Evolutionary conservation across 768 basidiomycete species (phyloP).

Genomic region (Naganishia kalamii): DNA sequence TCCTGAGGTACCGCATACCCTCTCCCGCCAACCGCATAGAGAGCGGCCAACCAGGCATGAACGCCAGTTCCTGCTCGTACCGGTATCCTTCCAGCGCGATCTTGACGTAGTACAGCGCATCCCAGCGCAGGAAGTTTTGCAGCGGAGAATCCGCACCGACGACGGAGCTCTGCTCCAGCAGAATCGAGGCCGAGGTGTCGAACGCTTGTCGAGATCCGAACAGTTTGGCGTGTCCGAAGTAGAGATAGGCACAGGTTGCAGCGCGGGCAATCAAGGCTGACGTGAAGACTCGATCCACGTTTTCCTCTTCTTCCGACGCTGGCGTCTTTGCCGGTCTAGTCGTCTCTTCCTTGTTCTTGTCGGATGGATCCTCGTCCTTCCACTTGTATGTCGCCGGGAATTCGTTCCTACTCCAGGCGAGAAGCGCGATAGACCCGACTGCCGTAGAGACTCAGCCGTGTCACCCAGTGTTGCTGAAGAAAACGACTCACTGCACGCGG

Average conservation of each 20-base stretch:
- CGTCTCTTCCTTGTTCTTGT: conserved; percentile 14
- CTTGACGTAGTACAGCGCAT: conserved; percentile 69
- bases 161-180: background rate
- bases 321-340: background rate
- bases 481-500: conserved; percentile 41
- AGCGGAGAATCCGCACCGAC: background rate
- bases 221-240: background rate
- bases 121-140: conserved; percentile 67
- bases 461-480: background rate
- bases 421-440: conserved; percentile 1
- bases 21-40: conserved; percentile 50
- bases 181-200: conserved; percentile 11
- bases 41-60: conserved; percentile 64
- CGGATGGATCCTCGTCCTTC: conserved; percentile 23
- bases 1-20: conserved; percentile 8
- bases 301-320: background rate
- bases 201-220: background rate
- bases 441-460: background rate
- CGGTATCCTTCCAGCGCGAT: conserved; percentile 58
- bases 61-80: conserved; percentile 82
- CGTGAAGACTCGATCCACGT: background rate
- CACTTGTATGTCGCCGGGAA: conserved; percentile 13
- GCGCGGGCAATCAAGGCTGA: background rate
- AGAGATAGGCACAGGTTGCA: conserved; percentile 7
- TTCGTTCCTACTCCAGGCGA: conserved; percentile 7